Percentiles rank a stretch among this genome's conserved stretches.
Conservation (phyloP, 148 eudicot species). For the Cornus kousa region DNA sequence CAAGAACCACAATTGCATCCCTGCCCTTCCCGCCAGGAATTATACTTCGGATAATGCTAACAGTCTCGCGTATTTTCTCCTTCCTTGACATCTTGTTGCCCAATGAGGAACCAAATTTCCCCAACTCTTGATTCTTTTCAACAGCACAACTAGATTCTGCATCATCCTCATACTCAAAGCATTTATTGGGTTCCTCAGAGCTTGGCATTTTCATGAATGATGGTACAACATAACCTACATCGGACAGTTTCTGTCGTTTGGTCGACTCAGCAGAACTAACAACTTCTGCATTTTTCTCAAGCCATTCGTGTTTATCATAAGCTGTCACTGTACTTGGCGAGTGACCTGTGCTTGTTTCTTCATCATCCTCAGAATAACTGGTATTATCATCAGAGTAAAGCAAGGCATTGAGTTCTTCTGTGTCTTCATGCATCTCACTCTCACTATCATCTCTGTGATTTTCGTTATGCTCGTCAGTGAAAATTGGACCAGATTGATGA, state of each 20-base stretch:
- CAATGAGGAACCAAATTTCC: slow-evolving; percentile 22
- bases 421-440: slow-evolving; percentile 77
- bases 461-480: slow-evolving; percentile 37
- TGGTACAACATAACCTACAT: slow-evolving; percentile 32
- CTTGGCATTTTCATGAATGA: slow-evolving; percentile 30
- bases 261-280: slow-evolving; percentile 49
- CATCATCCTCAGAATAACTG: slow-evolving; percentile 56
- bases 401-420: slow-evolving; percentile 83
- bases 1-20: slow-evolving; percentile 62
- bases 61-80: slow-evolving; percentile 60
- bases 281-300: slow-evolving; percentile 53
- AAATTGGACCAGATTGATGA: slow-evolving; percentile 27
- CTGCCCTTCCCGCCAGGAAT: slow-evolving; percentile 61
- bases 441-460: slow-evolving; percentile 24
- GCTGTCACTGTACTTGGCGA: slow-evolving; percentile 74
- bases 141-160: slow-evolving; percentile 73
- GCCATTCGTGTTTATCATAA: slow-evolving; percentile 33
- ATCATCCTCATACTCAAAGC: slow-evolving; percentile 47
- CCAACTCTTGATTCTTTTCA: slow-evolving; percentile 16
- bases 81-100: slow-evolving; percentile 45
- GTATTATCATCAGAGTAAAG: slow-evolving; percentile 78
- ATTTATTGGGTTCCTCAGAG: slow-evolving; percentile 25
- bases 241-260: slow-evolving; percentile 43
- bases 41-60: slow-evolving; percentile 60
- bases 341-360: slow-evolving; percentile 82